phyloP scores from a whole-genome alignment of 1,284 basidiomycete genomes.

The Boletellus sp. region DNA sequence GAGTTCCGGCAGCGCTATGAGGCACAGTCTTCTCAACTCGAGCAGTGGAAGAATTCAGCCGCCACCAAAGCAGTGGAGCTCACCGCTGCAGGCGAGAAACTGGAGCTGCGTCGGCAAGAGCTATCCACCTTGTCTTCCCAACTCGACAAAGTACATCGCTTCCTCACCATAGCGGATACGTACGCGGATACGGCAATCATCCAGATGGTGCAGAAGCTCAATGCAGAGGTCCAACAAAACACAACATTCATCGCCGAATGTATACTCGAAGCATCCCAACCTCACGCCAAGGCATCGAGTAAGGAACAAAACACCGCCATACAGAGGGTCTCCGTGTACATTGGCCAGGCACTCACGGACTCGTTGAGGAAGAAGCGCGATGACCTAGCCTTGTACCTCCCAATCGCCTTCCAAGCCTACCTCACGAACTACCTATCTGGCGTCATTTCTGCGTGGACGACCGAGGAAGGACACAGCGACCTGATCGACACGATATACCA shows the following conservation, averaged over 20 bases:
- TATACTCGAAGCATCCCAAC: not conserved
- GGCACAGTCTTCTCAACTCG: not conserved
- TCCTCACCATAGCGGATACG: constrained; percentile 5
- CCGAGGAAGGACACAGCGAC: not conserved
- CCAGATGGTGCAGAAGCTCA: constrained; percentile 7
- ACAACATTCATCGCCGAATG: constrained; percentile 5
- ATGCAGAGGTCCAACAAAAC: constrained; percentile 12
- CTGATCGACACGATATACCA: constrained; percentile 7
- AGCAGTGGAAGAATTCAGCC: constrained; percentile 1
- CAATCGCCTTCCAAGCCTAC: constrained; percentile 11
- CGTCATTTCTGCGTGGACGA: constrained; percentile 14
- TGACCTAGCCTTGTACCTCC: constrained; percentile 3
- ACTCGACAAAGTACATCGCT: not conserved
- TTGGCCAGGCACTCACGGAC: constrained; percentile 1
- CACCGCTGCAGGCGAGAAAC: not conserved
- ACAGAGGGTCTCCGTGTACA: not conserved
- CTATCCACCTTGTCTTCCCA: not conserved
- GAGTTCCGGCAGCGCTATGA: not conserved
- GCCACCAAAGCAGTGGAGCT: not conserved
- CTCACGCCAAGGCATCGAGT: not conserved
- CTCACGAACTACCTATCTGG: not conserved
- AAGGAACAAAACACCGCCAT: constrained; percentile 1
- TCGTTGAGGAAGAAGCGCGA: not conserved
- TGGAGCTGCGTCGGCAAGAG: not conserved
- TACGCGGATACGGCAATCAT: constrained; percentile 6